Evolutionary conservation across 108 stramenopile species (phyloP).

Genomic region (Cylindrotheca fusiformis): DNA sequence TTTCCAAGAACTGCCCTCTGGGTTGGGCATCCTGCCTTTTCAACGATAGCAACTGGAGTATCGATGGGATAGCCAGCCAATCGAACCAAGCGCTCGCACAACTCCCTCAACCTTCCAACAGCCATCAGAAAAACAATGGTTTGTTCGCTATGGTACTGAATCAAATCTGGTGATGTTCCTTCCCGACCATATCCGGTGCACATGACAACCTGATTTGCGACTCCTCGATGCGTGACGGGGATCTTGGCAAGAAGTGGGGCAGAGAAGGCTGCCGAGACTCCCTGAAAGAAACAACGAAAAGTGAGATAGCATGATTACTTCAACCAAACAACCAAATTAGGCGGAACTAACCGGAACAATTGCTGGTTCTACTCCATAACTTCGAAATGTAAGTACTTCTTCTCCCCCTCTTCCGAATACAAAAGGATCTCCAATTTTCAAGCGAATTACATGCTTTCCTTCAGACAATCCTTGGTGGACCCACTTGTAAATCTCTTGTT

Average conservation of each 20-base stretch:
- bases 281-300: conserved; percentile 37
- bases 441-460: conserved; percentile 89
- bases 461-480: conserved; percentile 67
- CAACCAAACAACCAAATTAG: background rate
- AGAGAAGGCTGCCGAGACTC: conserved; percentile 92
- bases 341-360: conserved; percentile 69
- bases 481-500: conserved; percentile 95
- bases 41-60: conserved; percentile 84
- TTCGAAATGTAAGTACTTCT: conserved; percentile 90
- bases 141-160: conserved; percentile 82
- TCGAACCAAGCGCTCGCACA: conserved; percentile 51
- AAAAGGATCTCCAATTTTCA: conserved; percentile 99
- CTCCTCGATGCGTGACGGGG: conserved; percentile 95
- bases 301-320: background rate
- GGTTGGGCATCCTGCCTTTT: conserved; percentile 78
- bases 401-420: conserved; percentile 97
- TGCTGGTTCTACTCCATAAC: conserved; percentile 73
- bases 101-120: conserved; percentile 68
- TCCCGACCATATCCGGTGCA: conserved; percentile 89
- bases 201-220: conserved; percentile 93
- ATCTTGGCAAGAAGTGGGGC: conserved; percentile 94
- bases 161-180: conserved; percentile 78
- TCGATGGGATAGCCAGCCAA: conserved; percentile 69
- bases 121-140: conserved; percentile 92
- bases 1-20: conserved; percentile 82